These are phyloP conservation scores for Pseudevernia furfuracea DNA, from an alignment of 495 filamentous ascomycete genomes.

Conservation along the genomic window DNA sequence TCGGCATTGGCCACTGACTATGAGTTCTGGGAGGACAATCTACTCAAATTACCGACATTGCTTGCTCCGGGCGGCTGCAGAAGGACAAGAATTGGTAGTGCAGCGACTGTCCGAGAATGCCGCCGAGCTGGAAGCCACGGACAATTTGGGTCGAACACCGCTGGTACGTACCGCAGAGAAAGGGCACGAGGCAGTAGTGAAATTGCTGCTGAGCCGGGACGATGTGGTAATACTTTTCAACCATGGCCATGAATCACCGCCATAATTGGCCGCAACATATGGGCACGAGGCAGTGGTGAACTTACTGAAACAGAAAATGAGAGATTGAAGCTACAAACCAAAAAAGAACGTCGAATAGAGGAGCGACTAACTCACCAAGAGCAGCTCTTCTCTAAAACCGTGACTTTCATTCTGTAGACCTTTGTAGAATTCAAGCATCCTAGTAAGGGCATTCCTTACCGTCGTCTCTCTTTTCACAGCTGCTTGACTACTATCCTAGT, in stretches of 20 bases:
- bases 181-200: neutral
- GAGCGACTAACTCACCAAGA: no score
- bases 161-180: neutral
- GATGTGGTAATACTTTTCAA: neutral
- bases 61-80: neutral
- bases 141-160: neutral
- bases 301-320: no score
- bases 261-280: no score
- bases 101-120: neutral
- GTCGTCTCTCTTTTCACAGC: no score
- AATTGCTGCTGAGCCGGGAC: neutral
- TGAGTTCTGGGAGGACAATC: neutral
- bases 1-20: neutral
- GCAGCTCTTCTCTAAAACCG: no score
- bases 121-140: neutral
- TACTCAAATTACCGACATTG: neutral
- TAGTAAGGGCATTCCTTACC: no score
- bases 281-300: neutral
- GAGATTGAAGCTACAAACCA: no score
- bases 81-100: conserved; percentile 4
- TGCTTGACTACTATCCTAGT: no score
- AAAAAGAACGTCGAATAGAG: no score
- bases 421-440: no score
- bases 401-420: no score
- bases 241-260: neutral